phyloP scores from a whole-genome alignment of 2,329 filamentous ascomycete genomes.

The Beauveria sp. region DNA sequence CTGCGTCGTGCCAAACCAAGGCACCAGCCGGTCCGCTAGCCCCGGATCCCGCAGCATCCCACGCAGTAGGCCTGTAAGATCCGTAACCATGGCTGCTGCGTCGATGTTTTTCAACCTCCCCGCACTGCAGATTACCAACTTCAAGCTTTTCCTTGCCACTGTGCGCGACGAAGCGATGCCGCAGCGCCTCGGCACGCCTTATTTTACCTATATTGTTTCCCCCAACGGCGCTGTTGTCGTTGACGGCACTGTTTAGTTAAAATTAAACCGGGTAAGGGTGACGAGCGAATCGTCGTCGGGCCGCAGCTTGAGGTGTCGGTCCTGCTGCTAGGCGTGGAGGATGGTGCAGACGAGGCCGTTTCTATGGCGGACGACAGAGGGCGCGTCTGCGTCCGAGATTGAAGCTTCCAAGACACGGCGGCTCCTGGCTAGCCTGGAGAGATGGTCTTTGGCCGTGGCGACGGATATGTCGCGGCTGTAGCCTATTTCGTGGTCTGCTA shows the following conservation, averaged over 20 bases:
- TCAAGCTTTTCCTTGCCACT: background rate
- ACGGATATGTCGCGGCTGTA: too few relatives aligned
- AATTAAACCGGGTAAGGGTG: conserved; percentile 17
- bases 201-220: too few relatives aligned
- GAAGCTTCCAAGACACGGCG: background rate
- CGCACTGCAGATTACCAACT: too few relatives aligned
- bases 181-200: background rate
- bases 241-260: conserved; percentile 12
- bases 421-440: too few relatives aligned
- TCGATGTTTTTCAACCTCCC: background rate
- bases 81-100: background rate
- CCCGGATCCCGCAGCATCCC: background rate
- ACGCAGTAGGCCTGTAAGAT: background rate
- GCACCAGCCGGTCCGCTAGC: background rate
- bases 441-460: too few relatives aligned
- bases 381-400: background rate
- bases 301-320: conserved; percentile 16
- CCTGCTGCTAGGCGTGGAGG: conserved; percentile 13
- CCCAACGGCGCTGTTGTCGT: background rate
- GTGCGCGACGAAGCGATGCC: background rate
- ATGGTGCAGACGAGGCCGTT: conserved; percentile 13
- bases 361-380: background rate
- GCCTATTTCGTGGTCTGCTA: too few relatives aligned
- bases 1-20: background rate
- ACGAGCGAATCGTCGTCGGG: conserved; percentile 13